Conservation (phyloP, 345 rosid genomes). For the Clarkia xantiana region DNA sequence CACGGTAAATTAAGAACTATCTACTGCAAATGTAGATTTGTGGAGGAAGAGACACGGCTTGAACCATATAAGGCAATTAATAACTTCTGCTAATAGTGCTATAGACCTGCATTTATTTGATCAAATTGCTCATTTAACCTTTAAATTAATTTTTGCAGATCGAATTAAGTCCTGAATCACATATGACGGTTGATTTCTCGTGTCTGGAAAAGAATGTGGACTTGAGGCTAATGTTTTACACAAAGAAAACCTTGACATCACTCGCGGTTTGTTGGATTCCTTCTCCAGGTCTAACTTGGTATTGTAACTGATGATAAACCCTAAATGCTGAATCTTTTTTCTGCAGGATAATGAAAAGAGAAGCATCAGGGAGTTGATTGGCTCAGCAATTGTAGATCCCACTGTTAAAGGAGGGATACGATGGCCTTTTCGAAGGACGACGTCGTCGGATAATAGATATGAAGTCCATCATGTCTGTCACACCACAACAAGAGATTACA, state of each 20-base stretch:
- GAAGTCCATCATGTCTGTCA: slow-evolving; percentile 36
- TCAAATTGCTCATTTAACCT: neutral
- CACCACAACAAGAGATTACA: slow-evolving; percentile 21
- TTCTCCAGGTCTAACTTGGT: slow-evolving; percentile 1
- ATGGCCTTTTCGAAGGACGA: slow-evolving; percentile 44
- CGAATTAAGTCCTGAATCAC: slow-evolving; percentile 29
- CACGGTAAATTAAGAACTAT: neutral
- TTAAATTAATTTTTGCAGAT: slow-evolving; percentile 15
- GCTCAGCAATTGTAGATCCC: slow-evolving; percentile 42
- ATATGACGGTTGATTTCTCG: slow-evolving; percentile 41
- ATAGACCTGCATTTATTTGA: neutral
- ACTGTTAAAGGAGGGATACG: slow-evolving; percentile 57
- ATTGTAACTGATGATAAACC: neutral
- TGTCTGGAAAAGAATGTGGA: slow-evolving; percentile 52
- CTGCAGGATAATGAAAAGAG: slow-evolving; percentile 44
- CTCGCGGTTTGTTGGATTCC: slow-evolving; percentile 13
- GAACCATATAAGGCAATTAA: slow-evolving; percentile 3
- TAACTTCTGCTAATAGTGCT: slow-evolving; percentile 2
- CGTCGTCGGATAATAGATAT: slow-evolving; percentile 28
- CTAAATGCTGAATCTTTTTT: neutral
- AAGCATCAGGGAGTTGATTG: slow-evolving; percentile 29
- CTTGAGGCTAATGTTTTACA: slow-evolving; percentile 42
- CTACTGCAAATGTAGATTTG: slow-evolving; percentile 6
- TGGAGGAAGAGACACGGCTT: slow-evolving; percentile 1
- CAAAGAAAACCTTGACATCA: slow-evolving; percentile 26